A percentile compares a stretch with the other conserved stretches of the same genome.
Conservation (phyloP, 2,329 filamentous ascomycete genomes). For the Chaetomium sp. region DNA sequence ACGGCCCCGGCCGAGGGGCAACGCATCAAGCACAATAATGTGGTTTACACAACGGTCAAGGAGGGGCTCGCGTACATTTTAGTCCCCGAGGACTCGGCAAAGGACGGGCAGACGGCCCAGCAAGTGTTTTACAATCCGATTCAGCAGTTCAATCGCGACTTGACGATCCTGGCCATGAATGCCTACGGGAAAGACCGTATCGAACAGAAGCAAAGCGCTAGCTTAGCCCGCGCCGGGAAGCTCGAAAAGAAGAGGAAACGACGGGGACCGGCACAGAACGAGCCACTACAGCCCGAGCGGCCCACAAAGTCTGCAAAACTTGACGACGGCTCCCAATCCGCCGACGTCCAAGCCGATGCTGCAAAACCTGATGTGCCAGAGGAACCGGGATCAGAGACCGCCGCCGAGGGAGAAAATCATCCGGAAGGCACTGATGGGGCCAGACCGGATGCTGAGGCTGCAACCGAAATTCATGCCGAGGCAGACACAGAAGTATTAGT, state of each 20-base stretch:
- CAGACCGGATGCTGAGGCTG: slow-evolving; percentile 11
- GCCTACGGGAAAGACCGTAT: slow-evolving; percentile 67
- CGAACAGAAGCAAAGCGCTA: slow-evolving; percentile 45
- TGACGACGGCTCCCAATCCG: slow-evolving; percentile 6
- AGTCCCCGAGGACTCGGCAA: slow-evolving; percentile 40
- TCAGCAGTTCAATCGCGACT: slow-evolving; percentile 95
- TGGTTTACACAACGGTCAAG: slow-evolving; percentile 45
- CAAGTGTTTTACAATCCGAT: slow-evolving; percentile 99
- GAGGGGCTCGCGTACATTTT: slow-evolving; percentile 54
- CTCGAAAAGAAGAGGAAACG: slow-evolving; percentile 36
- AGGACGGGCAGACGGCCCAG: slow-evolving; percentile 54
- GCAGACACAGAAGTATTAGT: not conserved
- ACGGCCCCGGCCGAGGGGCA: slow-evolving; percentile 28
- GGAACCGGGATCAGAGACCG: slow-evolving; percentile 9
- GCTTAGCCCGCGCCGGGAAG: slow-evolving; percentile 51
- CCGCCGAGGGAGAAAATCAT: not conserved
- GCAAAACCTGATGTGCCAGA: slow-evolving; percentile 11
- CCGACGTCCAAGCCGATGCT: slow-evolving; percentile 20
- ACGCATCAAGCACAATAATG: slow-evolving; percentile 36
- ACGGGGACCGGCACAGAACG: slow-evolving; percentile 32
- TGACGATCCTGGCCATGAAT: slow-evolving; percentile 88
- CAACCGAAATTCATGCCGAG: not conserved
- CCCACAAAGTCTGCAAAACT: slow-evolving; percentile 26
- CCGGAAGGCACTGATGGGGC: not conserved
- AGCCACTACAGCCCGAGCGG: slow-evolving; percentile 35